Base-by-base conservation (phyloP, 345 rosid species). In the Lumnitzera littorea region DNA sequence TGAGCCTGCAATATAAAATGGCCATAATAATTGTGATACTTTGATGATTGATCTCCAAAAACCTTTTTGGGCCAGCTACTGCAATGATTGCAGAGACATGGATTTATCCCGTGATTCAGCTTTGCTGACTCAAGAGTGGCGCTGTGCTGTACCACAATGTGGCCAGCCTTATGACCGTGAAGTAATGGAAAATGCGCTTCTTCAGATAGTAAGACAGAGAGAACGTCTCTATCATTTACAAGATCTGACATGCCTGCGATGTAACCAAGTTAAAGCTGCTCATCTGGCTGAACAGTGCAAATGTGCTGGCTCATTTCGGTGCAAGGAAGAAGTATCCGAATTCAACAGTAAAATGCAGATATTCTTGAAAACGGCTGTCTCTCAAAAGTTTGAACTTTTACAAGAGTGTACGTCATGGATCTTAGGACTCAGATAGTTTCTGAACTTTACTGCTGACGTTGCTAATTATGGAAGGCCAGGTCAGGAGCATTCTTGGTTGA, bases 71-170 rank as follows among this genome's bases (percentile, higher is more conserved):
- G 20, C 20, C 88, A 91, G 96, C 77, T 83, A 89, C 72, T 91
- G 98, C 81, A 85, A 91, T 58, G 91, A 88, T 62, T 89, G 92
- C 79, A 75, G 89, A 76, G 96, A 91, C 83, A 78, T 89, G 48
- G 98, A 89, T 73, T 53, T 92, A 73, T 81, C 88, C 74, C 86
- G 88, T 9, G 98, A 85, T 70, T 65, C 86, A 11, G 74, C 80
- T 51, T 64, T 92, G 61, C 67, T 75, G 64, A 72, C 84, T 51
- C 84, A 84, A 74, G 97, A 85, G 47, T 92, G 97, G 98, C 74
- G 72, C 24, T 89, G 97, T 54, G 76, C 75, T 17, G 76, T 87
- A 61, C 76, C 96, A 14, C 89, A 87, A 64, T 89, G 98, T 66
- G 89, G 96, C 62, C 94, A 92, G 78, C 87, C 88, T 46, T 89